Evolutionary conservation across 1,284 basidiomycete species (phyloP), one percentile per base, ranked within the genome.

Genomic region (Boletellus sp.): DNA sequence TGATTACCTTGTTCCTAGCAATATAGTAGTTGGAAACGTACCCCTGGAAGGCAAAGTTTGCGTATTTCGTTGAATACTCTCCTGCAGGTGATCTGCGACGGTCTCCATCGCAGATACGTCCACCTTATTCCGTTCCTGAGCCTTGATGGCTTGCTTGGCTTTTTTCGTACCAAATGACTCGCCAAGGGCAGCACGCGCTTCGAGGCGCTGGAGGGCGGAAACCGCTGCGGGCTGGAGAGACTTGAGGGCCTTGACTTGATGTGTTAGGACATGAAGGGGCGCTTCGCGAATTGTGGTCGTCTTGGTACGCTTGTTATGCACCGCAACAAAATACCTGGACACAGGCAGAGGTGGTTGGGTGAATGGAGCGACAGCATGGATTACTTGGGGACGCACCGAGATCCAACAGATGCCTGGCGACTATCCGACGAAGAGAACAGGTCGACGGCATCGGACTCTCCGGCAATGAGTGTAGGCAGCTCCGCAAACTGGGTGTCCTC

Each of bases 131-230:
- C 94, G 80, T 69, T 93, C 92, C 53, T 82, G 81, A 3, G 91
- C 87, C 52, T 82, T 82, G 61, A 97, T 93, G 28, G 83, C 85
- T 15, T 84, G 83, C 70, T 92, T 89, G 36, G 92, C 91, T 67
- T 96, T 97, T 72, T 92, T 91, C 13, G 93, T 96, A 21, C 94
- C 94, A 59, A 97, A 97, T 1, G 89, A 83, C 65, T 92, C 86
- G 30, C 94, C 94, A 1, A 97, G 81, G n/a, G 81, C 76, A 54
- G 83, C 90, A 26, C 88, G 80, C 33, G 85, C 85, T 46, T 81
- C 77, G 43, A 79, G 72, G 53, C 82, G 84, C 57, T 85, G 79
- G 30, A 79, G 64, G 19, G 72, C 72, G 16, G 80, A 74, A 11
- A 78, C 76, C 15, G 75, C 68, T 7, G 76, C 71, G 5, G 81